A percentile compares a stretch with the other conserved stretches of the same genome.
Evolutionary conservation across 257 asterid genomes (phyloP).

Genomic region (Petrea volubilis): DNA sequence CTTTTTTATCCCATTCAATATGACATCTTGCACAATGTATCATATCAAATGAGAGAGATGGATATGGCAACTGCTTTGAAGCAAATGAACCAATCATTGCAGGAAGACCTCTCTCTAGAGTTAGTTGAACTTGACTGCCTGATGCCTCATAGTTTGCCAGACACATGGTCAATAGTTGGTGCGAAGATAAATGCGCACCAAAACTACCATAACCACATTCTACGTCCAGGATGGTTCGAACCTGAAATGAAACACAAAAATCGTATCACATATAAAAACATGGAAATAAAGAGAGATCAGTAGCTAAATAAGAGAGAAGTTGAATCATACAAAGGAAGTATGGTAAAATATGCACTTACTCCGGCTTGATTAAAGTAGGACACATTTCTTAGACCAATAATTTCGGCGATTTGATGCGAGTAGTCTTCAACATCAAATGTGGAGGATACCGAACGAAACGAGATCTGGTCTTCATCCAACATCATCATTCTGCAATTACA

Average conservation of each 20-base stretch:
- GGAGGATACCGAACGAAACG: slow-evolving; percentile 85
- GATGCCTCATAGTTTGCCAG: slow-evolving; percentile 93
- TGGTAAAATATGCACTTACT: slow-evolving; percentile 53
- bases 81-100: slow-evolving; percentile 94
- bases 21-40: slow-evolving; percentile 92
- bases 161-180: slow-evolving; percentile 83
- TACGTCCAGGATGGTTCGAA: slow-evolving; percentile 83
- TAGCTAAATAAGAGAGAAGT: not conserved
- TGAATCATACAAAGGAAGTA: not conserved
- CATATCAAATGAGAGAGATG: slow-evolving; percentile 97
- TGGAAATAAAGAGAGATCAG: no score
- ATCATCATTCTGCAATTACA: slow-evolving; percentile 83
- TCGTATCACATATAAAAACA: no score
- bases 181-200: slow-evolving; percentile 87
- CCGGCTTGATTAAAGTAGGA: slow-evolving; percentile 88
- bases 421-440: slow-evolving; percentile 96
- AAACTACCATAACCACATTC: slow-evolving; percentile 99
- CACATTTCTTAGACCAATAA: slow-evolving; percentile 86
- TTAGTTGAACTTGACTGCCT: slow-evolving; percentile 98
- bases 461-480: slow-evolving; percentile 97
- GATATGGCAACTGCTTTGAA: slow-evolving; percentile 88
- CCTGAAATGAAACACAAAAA: slow-evolving; percentile 46
- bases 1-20: slow-evolving; percentile 93
- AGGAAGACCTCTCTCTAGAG: slow-evolving; percentile 98
- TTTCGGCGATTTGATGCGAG: slow-evolving; percentile 97